These are phyloP conservation scores for Selenicereus undatus DNA, from an alignment of 148 eudicot species.

Conservation along the genomic window DNA sequence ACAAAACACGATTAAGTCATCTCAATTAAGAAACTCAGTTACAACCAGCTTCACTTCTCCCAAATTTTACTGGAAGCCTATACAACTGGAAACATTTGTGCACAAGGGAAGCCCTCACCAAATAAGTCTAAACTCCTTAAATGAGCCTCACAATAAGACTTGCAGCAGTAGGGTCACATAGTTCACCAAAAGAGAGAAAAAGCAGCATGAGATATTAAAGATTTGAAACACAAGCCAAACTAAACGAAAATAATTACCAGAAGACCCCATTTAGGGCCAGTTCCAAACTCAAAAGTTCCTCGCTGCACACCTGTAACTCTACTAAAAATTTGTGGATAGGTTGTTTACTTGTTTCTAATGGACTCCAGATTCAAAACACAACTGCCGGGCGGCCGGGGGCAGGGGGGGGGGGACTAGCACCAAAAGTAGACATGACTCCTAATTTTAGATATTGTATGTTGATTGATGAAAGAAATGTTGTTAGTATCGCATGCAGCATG, in stretches of 20 bases:
- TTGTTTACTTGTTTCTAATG: not conserved
- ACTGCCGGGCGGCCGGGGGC: no score
- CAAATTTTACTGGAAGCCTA: no score
- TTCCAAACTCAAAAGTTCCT: no score
- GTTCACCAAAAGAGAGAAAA: not conserved
- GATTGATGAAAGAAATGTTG: no score
- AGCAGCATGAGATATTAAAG: not conserved
- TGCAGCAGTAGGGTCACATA: no score
- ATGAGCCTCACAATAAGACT: no score
- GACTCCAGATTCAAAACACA: not conserved
- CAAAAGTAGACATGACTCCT: not conserved
- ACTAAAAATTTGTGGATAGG: not conserved
- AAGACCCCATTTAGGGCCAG: not conserved
- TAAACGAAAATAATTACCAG: not conserved
- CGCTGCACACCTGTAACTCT: not conserved
- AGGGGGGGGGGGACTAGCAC: not conserved
- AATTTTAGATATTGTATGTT: not conserved
- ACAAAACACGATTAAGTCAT: not conserved
- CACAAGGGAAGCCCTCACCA: no score
- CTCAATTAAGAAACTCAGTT: no score
- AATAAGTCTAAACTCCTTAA: not conserved
- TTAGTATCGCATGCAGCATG: no score
- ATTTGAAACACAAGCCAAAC: not conserved
- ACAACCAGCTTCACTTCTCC: no score
- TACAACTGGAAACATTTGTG: no score